Base-by-base conservation (phyloP, 1,139 yeast species). In the Yamadazyma taylorii region DNA sequence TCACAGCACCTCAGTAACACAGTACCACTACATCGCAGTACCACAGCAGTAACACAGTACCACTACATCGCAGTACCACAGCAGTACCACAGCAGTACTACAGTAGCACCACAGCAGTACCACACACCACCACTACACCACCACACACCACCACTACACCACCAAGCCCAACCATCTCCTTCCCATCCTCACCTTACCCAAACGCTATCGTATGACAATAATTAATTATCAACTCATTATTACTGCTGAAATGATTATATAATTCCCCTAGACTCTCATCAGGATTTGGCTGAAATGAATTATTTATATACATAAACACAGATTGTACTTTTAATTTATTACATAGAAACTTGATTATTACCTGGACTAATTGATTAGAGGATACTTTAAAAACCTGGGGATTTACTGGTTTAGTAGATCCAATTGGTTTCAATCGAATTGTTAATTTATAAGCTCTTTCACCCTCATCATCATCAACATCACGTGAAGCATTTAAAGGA, bases 141-240 rank as follows among this genome's bases (percentile, higher is more conserved):
- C 12, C 19, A 17, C 12, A 10, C 5, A 29, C 22, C 12, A 17
- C 21, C 21, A 19, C n/a, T n/a, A n/a, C n/a, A 8, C 10, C 15
- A n/a, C 12, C 19, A 17, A 4, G 6, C 5, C 16, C 22, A 6
- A 17, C 21, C 21, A 19, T n/a, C n/a, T n/a, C n/a, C n/a, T n/a
- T n/a, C n/a, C n/a, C 19, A 5, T 13, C 15, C n/a, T 17, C 11
- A 8, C 16, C 10, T 49, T 42, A 75, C 1, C 85, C 85, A 62
- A 79, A 79, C 0, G 85, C 85, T 7, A 78, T 71, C 13, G 69
- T 61, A 35, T 73, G 66, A 48, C 85, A 79, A 43, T 79, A 79
- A 32, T 75, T 71, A 2, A 79, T 61, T 5, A 78, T 65, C 41
- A 79, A 60, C 48, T 79, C 85, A 35, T 68, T 66, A 38, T 70